Conservation (phyloP, 495 filamentous ascomycete species). For the Neurospora sp. region DNA sequence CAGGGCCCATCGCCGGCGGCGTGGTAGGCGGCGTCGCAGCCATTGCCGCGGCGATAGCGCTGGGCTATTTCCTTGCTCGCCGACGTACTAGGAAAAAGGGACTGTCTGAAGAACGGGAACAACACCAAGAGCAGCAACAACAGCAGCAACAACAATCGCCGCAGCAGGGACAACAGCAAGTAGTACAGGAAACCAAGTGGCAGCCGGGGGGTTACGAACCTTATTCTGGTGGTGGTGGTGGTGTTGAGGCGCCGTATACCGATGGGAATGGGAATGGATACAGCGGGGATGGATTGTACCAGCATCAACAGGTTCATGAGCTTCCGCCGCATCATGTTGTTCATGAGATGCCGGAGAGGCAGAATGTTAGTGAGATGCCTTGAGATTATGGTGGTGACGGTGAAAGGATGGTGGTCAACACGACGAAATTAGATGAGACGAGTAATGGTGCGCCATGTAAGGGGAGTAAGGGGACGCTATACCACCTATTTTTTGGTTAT, state of each 20-base stretch:
- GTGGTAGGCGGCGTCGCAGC: conserved; percentile 11
- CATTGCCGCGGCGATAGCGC: background rate
- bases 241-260: background rate
- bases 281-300: background rate
- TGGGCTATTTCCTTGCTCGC: background rate
- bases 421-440: background rate
- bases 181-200: background rate
- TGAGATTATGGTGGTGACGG: background rate
- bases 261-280: background rate
- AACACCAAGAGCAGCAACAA: background rate
- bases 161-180: background rate
- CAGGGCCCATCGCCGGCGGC: conserved; percentile 7
- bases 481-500: background rate
- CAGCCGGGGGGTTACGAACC: background rate
- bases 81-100: background rate
- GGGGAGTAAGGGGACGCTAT: background rate
- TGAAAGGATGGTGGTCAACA: background rate
- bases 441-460: background rate
- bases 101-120: background rate
- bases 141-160: background rate
- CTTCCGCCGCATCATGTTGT: background rate
- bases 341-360: background rate
- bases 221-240: background rate
- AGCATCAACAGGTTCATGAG: background rate
- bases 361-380: background rate